Percentiles rank a stretch among this genome's conserved stretches.
phyloP scores from a whole-genome alignment of 2,329 filamentous ascomycete species.

The Cladosporium sp. region DNA sequence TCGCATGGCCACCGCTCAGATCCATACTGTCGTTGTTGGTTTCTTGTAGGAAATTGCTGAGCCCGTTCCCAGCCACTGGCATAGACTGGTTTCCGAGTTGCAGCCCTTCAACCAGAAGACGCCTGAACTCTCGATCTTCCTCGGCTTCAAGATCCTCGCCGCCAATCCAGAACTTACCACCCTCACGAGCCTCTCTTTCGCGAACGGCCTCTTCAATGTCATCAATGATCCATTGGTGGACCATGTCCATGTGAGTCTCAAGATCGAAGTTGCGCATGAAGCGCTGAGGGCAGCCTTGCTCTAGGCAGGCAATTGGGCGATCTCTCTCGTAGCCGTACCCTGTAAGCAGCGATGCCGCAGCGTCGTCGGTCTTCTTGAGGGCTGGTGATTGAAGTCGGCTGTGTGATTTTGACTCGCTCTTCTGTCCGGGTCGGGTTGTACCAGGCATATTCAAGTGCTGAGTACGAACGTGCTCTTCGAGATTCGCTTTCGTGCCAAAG shows the following conservation, averaged over 20 bases:
- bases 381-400: not conserved
- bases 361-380: not conserved
- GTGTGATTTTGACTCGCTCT: constrained; percentile 7
- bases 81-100: constrained; percentile 5
- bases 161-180: constrained; percentile 46
- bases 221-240: constrained; percentile 38
- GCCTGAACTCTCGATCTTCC: constrained; percentile 6
- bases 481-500: constrained; percentile 70
- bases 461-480: constrained; percentile 81
- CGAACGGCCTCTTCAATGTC: constrained; percentile 33
- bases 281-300: constrained; percentile 47
- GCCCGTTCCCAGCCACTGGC: constrained; percentile 4
- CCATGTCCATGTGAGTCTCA: constrained; percentile 50
- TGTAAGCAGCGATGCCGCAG: constrained; percentile 40
- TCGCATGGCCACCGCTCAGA: not conserved
- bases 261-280: constrained; percentile 58
- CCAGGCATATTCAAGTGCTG: constrained; percentile 56
- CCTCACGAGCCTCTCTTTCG: constrained; percentile 37
- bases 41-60: not conserved
- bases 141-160: constrained; percentile 15
- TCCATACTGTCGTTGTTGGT: not conserved
- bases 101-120: constrained; percentile 7
- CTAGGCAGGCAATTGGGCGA: constrained; percentile 49
- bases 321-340: constrained; percentile 53
- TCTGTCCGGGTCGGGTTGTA: constrained; percentile 12